These are phyloP conservation scores for Solanum okadae DNA, from an alignment of 257 asterid genomes.

Conservation along the genomic window DNA sequence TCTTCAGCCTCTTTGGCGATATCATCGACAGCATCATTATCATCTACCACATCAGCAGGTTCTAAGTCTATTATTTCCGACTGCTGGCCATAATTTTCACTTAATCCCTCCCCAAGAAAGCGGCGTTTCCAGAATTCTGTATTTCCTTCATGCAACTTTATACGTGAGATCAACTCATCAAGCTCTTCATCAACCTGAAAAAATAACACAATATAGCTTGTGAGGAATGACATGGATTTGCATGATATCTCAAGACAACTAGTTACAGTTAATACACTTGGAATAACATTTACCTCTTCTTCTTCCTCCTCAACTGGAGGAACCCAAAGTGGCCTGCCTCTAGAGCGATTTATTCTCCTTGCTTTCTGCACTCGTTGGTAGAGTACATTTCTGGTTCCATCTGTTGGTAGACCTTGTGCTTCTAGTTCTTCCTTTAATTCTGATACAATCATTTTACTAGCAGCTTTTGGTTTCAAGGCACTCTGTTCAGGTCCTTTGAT, in stretches of 20 bases:
- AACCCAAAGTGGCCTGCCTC: constrained; percentile 99
- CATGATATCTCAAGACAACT: neutral
- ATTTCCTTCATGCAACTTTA: constrained; percentile 87
- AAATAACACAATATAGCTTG: neutral
- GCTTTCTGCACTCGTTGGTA: constrained; percentile 99
- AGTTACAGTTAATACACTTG: neutral
- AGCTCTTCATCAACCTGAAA: constrained; percentile 80
- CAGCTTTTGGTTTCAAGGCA: constrained; percentile 91
- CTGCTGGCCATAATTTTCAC: constrained; percentile 49
- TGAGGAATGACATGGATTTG: neutral
- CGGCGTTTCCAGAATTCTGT: constrained; percentile 98
- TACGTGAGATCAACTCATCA: constrained; percentile 87
- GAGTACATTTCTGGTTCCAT: constrained; percentile 95
- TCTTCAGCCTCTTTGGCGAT: constrained; percentile 45
- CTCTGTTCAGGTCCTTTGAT: constrained; percentile 84
- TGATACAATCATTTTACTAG: constrained; percentile 90
- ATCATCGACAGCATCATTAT: constrained; percentile 12
- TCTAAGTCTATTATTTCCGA: constrained; percentile 41
- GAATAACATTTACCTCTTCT: constrained; percentile 64
- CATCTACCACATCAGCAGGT: constrained; percentile 36
- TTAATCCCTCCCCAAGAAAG: constrained; percentile 86
- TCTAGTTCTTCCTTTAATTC: constrained; percentile 96
- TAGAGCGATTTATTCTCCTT: constrained; percentile 94
- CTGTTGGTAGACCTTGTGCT: constrained; percentile 93
- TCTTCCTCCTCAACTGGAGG: constrained; percentile 98